Percentiles rank a stretch among this genome's conserved stretches.
These are phyloP conservation scores for Tricladium varicosporioides DNA, from an alignment of 2,329 filamentous ascomycete genomes.

Conservation along the genomic window DNA sequence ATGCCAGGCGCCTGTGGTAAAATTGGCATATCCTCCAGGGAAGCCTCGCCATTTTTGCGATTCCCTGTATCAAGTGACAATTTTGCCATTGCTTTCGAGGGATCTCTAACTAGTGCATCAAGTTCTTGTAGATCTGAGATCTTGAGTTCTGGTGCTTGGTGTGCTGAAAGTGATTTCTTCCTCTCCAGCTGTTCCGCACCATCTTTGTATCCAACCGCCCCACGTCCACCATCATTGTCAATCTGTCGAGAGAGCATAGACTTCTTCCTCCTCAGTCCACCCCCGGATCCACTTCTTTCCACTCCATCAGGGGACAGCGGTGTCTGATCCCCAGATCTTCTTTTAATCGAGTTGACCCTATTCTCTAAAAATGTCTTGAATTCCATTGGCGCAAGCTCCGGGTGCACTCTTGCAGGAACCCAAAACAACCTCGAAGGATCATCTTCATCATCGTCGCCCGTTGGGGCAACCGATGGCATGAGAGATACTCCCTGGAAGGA, in stretches of 20 bases:
- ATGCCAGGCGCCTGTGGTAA: conserved; percentile 73
- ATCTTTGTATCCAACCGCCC: conserved; percentile 69
- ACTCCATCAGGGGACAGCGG: conserved; percentile 57
- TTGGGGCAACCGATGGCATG: conserved; percentile 70
- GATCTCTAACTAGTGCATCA: conserved; percentile 80
- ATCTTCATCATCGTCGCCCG: conserved; percentile 74
- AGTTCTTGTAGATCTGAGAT: conserved; percentile 60
- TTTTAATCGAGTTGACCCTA: conserved; percentile 83
- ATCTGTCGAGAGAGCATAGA: conserved; percentile 95
- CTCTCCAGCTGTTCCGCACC: conserved; percentile 77
- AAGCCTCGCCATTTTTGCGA: conserved; percentile 28
- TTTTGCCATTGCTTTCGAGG: conserved; percentile 67
- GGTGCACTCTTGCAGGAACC: conserved; percentile 93
- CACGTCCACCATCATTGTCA: conserved; percentile 62
- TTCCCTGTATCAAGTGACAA: conserved; percentile 45
- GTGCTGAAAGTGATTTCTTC: conserved; percentile 60
- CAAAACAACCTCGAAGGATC: conserved; percentile 88
- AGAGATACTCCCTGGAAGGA: conserved; percentile 64
- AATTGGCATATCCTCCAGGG: conserved; percentile 77
- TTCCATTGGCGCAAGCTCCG: conserved; percentile 90
- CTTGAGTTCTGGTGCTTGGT: conserved; percentile 57
- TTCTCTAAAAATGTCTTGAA: conserved; percentile 97
- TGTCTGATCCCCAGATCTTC: conserved; percentile 72
- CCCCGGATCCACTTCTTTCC: conserved; percentile 52
- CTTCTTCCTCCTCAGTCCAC: conserved; percentile 78